Percentiles rank a stretch among this genome's conserved stretches.
Conservation (phyloP, 2,329 filamentous ascomycete genomes). For the Dothidotthia symphoricarpi region DNA sequence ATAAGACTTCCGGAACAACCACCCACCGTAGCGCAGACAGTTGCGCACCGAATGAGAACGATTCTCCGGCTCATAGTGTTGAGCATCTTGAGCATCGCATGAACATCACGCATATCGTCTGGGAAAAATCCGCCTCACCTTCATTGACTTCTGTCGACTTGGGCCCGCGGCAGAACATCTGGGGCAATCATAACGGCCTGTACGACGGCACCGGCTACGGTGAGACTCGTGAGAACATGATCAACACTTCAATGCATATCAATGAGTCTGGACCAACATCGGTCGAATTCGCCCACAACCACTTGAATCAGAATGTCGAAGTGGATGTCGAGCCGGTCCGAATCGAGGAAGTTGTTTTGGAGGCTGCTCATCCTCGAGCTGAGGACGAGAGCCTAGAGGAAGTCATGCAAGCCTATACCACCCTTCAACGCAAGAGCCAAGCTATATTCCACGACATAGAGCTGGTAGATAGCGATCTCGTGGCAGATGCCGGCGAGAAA, state of each 20-base stretch:
- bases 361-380: constrained; percentile 6
- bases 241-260: no score
- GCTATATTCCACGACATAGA: constrained; percentile 2
- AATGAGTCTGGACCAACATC: no score
- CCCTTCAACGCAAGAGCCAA: constrained; percentile 2
- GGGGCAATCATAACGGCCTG: constrained; percentile 16
- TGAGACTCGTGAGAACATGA: background rate
- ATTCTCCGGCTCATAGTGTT: no score
- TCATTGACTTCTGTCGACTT: background rate
- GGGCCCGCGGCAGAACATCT: constrained; percentile 7
- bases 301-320: background rate
- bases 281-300: no score
- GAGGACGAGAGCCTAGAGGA: constrained; percentile 18
- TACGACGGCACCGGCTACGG: constrained; percentile 31
- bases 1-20: no score
- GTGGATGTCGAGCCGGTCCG: background rate
- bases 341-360: background rate
- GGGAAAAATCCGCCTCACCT: background rate
- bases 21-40: no score
- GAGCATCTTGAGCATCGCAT: no score
- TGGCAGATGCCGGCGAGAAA: no score
- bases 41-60: no score
- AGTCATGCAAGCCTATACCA: constrained; percentile 21
- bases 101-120: constrained; percentile 10
- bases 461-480: background rate